phyloP scores from a whole-genome alignment of 2,329 filamentous ascomycete genomes.

The Venturia carpophila region DNA sequence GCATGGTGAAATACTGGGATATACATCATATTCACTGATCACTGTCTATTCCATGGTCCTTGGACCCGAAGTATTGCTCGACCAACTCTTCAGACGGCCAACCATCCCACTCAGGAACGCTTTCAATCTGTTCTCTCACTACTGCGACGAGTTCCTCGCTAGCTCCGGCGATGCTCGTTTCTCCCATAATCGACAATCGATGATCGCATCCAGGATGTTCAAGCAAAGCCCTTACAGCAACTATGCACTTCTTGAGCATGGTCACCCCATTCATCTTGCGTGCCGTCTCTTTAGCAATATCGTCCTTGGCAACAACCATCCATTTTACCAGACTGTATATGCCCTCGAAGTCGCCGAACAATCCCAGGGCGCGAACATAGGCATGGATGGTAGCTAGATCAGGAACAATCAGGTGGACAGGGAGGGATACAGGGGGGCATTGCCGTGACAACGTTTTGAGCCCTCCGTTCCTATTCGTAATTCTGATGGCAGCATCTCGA shows the following conservation, averaged over 20 bases:
- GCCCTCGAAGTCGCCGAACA: constrained; percentile 50
- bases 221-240: constrained; percentile 36
- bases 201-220: constrained; percentile 28
- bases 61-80: constrained; percentile 22
- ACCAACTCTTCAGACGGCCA: constrained; percentile 40
- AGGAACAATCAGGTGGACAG: constrained; percentile 36
- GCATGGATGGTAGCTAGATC: constrained; percentile 44
- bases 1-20: not conserved
- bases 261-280: constrained; percentile 25
- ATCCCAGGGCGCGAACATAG: constrained; percentile 57
- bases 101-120: constrained; percentile 34
- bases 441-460: not conserved
- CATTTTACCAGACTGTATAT: constrained; percentile 53
- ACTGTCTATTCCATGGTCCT: not conserved
- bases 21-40: not conserved
- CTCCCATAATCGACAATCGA: not conserved
- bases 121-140: constrained; percentile 29
- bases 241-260: constrained; percentile 30
- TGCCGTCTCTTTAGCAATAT: constrained; percentile 23
- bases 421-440: not conserved
- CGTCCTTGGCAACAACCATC: constrained; percentile 46
- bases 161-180: constrained; percentile 22
- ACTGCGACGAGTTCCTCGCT: constrained; percentile 29
- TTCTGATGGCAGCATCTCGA: not conserved
- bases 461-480: not conserved